Base-by-base conservation (phyloP, 805 yeast genomes). In the Peterozyma toletana region DNA sequence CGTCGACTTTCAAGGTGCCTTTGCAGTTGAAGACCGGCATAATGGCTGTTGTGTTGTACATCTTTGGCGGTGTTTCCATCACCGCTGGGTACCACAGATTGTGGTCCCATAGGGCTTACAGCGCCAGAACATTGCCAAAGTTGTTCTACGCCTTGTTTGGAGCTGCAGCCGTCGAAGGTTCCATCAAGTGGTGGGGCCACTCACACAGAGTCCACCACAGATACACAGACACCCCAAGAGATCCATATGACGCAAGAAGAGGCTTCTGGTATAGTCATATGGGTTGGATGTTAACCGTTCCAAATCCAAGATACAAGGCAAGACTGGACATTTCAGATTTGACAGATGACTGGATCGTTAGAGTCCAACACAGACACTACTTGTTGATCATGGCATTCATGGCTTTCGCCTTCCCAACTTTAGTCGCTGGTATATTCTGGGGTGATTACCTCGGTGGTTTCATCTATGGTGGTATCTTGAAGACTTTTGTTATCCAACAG, bases 131-230 rank as follows among this genome's bases (percentile, higher is more conserved):
- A 57, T 81, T 86, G 13, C 68, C 82, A 37, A 74, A 79, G 52
- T 56, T 83, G 37, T 77, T 82, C 52, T 83, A 66, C 57, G 95
- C 91, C 5, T 62, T 83, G 27, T 85, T 85, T 55, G 95, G 95
- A 50, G 87, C 91, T 31, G 85, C 89, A 37, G 78, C 89, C 44
- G 80, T 85, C 40, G 89, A 85, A 62, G 95, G 95, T 51, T 83
- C 91, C 36, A 80, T 85, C 62, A 85, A 85, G 63, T 85, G 93
- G 93, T 86, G 95, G 95, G 78, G 83, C 39, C 93, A 85, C 60
- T 75, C 84, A 42, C 95, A 86, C 66, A 77, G 95, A 75, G 73
- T 85, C 45, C 95, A 86, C 62, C 95, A 86, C 67, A 75, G 95
- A 68, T 86, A 83, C 65, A 85, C 93, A 5, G 95, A 86, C 64